These are phyloP conservation scores for Agaricus blazei DNA, from an alignment of 768 basidiomycete species.

Conservation along the genomic window DNA sequence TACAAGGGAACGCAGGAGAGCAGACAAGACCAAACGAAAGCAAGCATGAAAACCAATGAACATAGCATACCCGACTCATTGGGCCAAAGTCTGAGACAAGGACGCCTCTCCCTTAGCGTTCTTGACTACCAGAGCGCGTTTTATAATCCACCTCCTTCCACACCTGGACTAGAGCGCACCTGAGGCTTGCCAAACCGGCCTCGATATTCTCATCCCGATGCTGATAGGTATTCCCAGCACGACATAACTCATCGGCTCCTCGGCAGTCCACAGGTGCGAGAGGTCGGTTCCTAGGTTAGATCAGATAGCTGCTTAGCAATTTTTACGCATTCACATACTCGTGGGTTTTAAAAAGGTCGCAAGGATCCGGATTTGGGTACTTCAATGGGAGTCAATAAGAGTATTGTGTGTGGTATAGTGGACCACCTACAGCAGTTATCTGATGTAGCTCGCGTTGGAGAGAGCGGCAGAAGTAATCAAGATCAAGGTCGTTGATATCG, in stretches of 20 bases:
- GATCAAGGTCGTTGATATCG: constrained; percentile 62
- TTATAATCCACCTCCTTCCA: constrained; percentile 37
- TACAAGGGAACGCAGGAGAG: too few species aligned
- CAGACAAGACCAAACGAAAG: too few species aligned
- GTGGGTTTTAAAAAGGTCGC: constrained; percentile 46
- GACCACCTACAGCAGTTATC: constrained; percentile 56
- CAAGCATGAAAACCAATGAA: too few species aligned
- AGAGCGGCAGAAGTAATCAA: constrained; percentile 63
- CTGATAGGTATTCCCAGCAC: constrained; percentile 29
- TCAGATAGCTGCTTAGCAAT: not conserved
- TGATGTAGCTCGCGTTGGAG: constrained; percentile 68
- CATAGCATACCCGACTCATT: too few species aligned
- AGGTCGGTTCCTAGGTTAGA: constrained; percentile 49
- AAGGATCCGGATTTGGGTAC: constrained; percentile 53
- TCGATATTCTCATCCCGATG: constrained; percentile 20
- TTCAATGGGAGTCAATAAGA: constrained; percentile 16
- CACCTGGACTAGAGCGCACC: constrained; percentile 32
- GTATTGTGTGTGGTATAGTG: not conserved
- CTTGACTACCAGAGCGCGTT: constrained; percentile 21
- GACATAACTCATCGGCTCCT: constrained; percentile 48
- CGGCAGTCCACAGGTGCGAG: constrained; percentile 63
- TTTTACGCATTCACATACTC: constrained; percentile 20
- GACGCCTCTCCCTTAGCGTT: not conserved
- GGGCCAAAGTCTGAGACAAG: too few species aligned
- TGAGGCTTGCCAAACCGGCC: constrained; percentile 31